A percentile compares a stretch with the other conserved stretches of the same genome.
phyloP scores from a whole-genome alignment of 2,329 filamentous ascomycete genomes.

The Tetracladium maxilliforme region DNA sequence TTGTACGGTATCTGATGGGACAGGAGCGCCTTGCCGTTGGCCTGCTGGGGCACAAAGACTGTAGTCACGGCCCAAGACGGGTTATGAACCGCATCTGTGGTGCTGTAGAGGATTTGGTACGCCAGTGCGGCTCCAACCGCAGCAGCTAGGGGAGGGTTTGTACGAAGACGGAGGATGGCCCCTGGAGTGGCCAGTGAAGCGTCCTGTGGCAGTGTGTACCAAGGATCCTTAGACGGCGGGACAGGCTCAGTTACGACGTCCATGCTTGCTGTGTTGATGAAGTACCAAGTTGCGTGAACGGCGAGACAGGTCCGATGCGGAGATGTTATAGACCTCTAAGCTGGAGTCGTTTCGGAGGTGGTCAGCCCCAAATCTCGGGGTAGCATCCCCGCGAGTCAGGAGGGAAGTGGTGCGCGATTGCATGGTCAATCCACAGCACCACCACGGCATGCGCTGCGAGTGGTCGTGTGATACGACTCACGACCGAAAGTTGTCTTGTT shows the following conservation, averaged over 20 bases:
- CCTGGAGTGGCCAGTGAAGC: conserved; percentile 14
- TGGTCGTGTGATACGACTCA: too few species aligned
- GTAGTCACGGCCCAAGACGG: conserved; percentile 22
- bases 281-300: too few species aligned
- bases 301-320: too few species aligned
- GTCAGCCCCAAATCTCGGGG: too few species aligned
- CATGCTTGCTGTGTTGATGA: too few species aligned
- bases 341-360: too few species aligned
- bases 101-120: conserved; percentile 23
- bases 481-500: too few species aligned
- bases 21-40: conserved; percentile 15
- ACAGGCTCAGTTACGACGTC: conserved; percentile 5
- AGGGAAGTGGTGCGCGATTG: too few species aligned
- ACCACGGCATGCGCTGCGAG: too few species aligned
- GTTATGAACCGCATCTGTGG: conserved; percentile 18
- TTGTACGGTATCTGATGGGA: conserved; percentile 26
- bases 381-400: too few species aligned
- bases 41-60: conserved; percentile 19
- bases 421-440: too few species aligned
- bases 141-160: conserved; percentile 13
- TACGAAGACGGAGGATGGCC: conserved; percentile 15
- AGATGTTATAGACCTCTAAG: too few species aligned
- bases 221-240: conserved; percentile 19
- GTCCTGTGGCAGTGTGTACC: conserved; percentile 15
- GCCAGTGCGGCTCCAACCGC: conserved; percentile 3